Percentiles rank a stretch among this genome's conserved stretches.
Evolutionary conservation across 371 early-diverging fungal species (phyloP).

Genomic region (Apophysomyces ossiformis): DNA sequence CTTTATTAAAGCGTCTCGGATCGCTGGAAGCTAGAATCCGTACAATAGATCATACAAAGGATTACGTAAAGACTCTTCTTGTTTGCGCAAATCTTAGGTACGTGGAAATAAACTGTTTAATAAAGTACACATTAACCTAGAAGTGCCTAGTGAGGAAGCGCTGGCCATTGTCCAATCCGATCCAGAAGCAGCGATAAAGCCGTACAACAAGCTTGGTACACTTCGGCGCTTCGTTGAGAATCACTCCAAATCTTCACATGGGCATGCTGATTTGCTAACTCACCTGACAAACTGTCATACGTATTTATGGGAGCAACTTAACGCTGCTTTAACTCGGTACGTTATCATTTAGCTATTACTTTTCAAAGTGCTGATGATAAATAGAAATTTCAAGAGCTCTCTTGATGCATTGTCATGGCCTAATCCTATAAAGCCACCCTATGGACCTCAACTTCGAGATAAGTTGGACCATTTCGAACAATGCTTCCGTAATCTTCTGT

Average conservation of each 20-base stretch:
- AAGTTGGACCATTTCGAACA: slow-evolving; percentile 46
- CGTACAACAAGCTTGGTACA: slow-evolving; percentile 46
- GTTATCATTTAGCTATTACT: neutral
- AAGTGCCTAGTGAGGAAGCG: slow-evolving; percentile 35
- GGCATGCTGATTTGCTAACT: slow-evolving; percentile 23
- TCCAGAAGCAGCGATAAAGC: slow-evolving; percentile 42
- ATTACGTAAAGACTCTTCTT: slow-evolving; percentile 39
- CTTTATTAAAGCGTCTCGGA: slow-evolving; percentile 19
- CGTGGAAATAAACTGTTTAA: neutral
- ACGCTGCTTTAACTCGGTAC: slow-evolving; percentile 45
- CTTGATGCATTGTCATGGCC: slow-evolving; percentile 61
- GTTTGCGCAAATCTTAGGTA: slow-evolving; percentile 45
- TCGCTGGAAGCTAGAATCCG: slow-evolving; percentile 30
- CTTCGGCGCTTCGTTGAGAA: slow-evolving; percentile 14
- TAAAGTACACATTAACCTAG: neutral
- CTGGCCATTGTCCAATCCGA: slow-evolving; percentile 34
- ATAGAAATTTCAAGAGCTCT: slow-evolving; percentile 50
- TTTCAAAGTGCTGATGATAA: neutral
- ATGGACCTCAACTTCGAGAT: slow-evolving; percentile 36
- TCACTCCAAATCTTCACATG: slow-evolving; percentile 16
- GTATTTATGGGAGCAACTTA: slow-evolving; percentile 45
- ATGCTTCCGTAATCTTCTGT: slow-evolving; percentile 44
- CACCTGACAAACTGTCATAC: slow-evolving; percentile 33
- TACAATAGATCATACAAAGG: slow-evolving; percentile 30
- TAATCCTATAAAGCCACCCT: slow-evolving; percentile 49